Evolutionary conservation across 441 rosid genomes (phyloP).

Genomic region (Erodium trifolium): DNA sequence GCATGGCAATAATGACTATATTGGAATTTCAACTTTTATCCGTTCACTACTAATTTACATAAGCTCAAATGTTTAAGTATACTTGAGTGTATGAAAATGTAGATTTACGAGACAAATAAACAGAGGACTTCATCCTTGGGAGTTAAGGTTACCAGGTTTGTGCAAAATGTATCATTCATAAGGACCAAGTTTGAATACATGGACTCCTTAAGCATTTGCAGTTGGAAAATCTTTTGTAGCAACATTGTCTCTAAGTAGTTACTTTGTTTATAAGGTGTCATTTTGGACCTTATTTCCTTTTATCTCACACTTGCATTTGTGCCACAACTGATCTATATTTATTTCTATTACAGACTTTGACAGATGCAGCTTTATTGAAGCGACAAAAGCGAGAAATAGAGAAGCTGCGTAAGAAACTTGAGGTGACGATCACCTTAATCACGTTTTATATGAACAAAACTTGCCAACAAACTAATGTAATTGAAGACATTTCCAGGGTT

Average conservation of each 20-base stretch:
- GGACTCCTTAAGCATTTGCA: background rate
- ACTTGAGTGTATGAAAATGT: background rate
- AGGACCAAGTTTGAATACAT: background rate
- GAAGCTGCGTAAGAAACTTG: conserved; percentile 72
- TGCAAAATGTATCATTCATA: background rate
- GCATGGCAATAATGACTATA: background rate
- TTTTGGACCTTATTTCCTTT: background rate
- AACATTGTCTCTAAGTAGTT: background rate
- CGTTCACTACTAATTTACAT: background rate
- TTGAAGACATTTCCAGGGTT: conserved; percentile 50
- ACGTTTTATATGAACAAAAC: conserved; percentile 1
- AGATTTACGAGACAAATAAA: background rate
- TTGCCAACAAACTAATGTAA: conserved; percentile 21
- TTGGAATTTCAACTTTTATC: background rate
- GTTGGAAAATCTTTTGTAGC: background rate
- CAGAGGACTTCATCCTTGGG: background rate
- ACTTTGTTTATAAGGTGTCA: background rate
- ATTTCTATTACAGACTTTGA: conserved; percentile 49
- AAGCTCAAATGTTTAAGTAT: background rate
- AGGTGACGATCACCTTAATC: conserved; percentile 36
- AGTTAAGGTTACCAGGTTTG: background rate
- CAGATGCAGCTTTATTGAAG: conserved; percentile 86
- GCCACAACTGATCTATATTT: conserved; percentile 19
- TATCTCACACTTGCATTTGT: background rate
- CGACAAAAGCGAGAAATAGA: conserved; percentile 90